phyloP scores from a whole-genome alignment of 2,329 filamentous ascomycete genomes.

The Hypoxylon sp. region DNA sequence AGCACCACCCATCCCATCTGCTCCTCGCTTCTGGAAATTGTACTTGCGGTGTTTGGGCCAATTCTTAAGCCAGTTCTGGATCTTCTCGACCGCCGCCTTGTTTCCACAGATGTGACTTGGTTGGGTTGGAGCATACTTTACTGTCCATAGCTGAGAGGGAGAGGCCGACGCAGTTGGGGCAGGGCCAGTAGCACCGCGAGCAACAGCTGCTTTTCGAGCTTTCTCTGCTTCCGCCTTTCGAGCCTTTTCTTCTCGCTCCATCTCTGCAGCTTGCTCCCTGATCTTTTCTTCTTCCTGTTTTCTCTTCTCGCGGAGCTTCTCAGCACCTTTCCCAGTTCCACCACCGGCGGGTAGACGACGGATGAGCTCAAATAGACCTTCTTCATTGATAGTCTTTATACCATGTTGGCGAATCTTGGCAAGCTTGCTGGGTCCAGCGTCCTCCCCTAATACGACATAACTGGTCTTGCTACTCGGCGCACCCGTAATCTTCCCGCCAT shows the following conservation, averaged over 20 bases:
- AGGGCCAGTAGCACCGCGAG: conserved; percentile 57
- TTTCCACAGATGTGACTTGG: conserved; percentile 95
- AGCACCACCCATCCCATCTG: conserved; percentile 85
- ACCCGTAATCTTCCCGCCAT: conserved; percentile 90
- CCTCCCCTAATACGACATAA: conserved; percentile 90
- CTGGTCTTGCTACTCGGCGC: conserved; percentile 93
- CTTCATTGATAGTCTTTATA: conserved; percentile 94
- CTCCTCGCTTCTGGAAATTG: conserved; percentile 84
- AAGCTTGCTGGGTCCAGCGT: conserved; percentile 94
- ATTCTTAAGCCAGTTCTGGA: conserved; percentile 87
- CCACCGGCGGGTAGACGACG: conserved; percentile 85
- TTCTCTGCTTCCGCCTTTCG: conserved; percentile 67
- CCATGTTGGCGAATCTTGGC: conserved; percentile 83
- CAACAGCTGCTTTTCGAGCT: conserved; percentile 66
- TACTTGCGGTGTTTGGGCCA: conserved; percentile 85
- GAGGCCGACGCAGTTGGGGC: conserved; percentile 58
- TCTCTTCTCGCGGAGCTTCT: conserved; percentile 86
- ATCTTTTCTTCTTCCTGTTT: conserved; percentile 88
- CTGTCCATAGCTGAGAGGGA: conserved; percentile 86
- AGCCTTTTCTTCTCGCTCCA: conserved; percentile 84
- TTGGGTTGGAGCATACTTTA: conserved; percentile 91
- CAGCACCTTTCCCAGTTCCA: conserved; percentile 88
- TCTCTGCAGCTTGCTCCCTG: conserved; percentile 82
- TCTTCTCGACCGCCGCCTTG: conserved; percentile 88
- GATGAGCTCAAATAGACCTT: conserved; percentile 91